Percentiles rank a stretch among this genome's conserved stretches.
Conservation (phyloP, 306 rosid genomes). For the Gleditsia sinensis region DNA sequence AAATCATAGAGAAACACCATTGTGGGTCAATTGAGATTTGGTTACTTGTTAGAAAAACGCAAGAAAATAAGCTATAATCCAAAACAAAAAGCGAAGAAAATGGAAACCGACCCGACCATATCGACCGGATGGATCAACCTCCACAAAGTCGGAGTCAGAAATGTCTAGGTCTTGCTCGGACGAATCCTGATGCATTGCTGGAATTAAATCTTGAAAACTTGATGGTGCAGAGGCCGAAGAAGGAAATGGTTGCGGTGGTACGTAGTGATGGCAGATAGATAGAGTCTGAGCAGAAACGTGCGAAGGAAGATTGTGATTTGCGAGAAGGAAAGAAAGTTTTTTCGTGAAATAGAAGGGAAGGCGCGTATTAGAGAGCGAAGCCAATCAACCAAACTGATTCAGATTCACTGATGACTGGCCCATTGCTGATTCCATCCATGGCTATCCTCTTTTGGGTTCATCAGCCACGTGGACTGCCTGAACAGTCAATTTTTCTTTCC, state of each 20-base stretch:
- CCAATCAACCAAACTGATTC: not conserved
- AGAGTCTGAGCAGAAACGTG: not conserved
- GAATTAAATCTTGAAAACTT: slow-evolving; percentile 2
- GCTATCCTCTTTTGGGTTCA: not conserved
- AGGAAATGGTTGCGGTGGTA: not conserved
- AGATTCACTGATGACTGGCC: not conserved
- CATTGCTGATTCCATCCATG: too few species aligned
- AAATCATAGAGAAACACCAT: slow-evolving; percentile 13
- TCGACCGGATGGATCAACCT: slow-evolving; percentile 84
- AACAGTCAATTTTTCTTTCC: not conserved
- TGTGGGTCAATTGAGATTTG: not conserved
- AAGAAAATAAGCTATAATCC: not conserved
- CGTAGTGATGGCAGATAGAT: not conserved
- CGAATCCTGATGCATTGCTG: slow-evolving; percentile 63
- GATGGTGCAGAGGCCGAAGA: not conserved
- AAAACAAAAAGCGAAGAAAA: not conserved
- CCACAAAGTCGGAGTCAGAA: slow-evolving; percentile 70
- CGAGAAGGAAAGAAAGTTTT: not conserved
- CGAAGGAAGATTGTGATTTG: not conserved
- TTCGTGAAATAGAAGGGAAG: slow-evolving; percentile 1
- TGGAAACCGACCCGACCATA: slow-evolving; percentile 80
- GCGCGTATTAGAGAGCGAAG: not conserved
- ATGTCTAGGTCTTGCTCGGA: slow-evolving; percentile 67
- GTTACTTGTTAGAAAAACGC: not conserved
- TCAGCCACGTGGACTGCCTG: too few species aligned